Conservation (phyloP, 495 filamentous ascomycete genomes). For the Collariella sp. region DNA sequence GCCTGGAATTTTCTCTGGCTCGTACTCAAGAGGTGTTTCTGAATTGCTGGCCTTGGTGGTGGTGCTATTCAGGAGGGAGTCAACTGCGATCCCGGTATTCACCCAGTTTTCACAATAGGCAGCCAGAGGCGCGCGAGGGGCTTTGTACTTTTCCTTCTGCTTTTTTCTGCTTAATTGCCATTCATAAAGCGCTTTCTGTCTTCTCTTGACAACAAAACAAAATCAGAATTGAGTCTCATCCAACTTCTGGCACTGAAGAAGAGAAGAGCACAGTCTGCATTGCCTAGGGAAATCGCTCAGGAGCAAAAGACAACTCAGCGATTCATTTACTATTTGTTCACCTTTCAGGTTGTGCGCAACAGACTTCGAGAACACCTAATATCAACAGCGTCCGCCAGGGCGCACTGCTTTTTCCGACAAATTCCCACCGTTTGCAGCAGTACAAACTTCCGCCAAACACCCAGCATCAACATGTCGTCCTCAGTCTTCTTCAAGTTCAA, state of each 20-base stretch:
- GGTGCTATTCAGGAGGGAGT: conserved; percentile 24
- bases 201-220: conserved; percentile 40
- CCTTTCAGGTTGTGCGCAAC: conserved; percentile 30
- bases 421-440: neutral
- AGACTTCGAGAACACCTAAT: conserved; percentile 13
- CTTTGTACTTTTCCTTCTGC: conserved; percentile 35
- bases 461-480: conserved; percentile 66
- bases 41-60: conserved; percentile 21
- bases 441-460: conserved; percentile 3
- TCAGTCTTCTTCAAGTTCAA: conserved; percentile 99
- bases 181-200: conserved; percentile 31
- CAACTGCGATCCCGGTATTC: conserved; percentile 20
- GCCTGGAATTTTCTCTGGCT: neutral
- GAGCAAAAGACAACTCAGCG: conserved; percentile 23
- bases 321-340: conserved; percentile 29
- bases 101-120: conserved; percentile 20
- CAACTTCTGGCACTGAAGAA: conserved; percentile 37
- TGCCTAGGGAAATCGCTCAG: conserved; percentile 13
- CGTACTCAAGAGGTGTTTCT: conserved; percentile 19
- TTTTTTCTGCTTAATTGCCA: conserved; percentile 21
- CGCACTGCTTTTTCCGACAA: neutral
- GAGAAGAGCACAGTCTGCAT: conserved; percentile 21
- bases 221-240: conserved; percentile 53
- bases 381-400: conserved; percentile 9
- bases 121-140: conserved; percentile 18